phyloP scores from a whole-genome alignment of 768 basidiomycete species.

The Mrakia blollopis region DNA sequence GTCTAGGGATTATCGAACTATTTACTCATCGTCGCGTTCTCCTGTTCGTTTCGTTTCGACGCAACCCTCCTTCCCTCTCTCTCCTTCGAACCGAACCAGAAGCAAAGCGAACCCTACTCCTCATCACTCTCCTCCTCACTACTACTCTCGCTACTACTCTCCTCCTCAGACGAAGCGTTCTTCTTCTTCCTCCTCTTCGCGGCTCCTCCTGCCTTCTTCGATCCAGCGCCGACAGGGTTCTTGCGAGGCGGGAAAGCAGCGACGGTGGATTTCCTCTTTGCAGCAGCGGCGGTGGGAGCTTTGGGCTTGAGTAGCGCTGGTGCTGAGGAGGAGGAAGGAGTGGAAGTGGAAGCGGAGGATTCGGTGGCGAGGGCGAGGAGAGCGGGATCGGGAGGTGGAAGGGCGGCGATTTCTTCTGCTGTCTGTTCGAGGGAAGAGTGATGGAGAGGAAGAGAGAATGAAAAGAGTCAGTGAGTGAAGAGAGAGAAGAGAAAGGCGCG shows the following conservation, averaged over 20 bases:
- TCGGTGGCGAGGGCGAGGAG: not conserved
- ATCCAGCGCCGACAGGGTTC: not conserved
- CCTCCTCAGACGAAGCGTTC: not conserved
- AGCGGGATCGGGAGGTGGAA: conserved; percentile 18
- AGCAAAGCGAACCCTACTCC: not conserved
- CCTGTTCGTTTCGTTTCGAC: too few relatives aligned
- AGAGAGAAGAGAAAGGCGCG: not conserved
- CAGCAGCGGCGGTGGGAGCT: not conserved
- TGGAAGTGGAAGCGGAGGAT: not conserved
- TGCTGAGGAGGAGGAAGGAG: too few relatives aligned
- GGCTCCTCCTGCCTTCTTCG: not conserved
- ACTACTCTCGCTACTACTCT: not conserved
- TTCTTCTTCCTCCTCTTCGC: not conserved
- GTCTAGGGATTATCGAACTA: too few relatives aligned
- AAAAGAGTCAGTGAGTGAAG: not conserved
- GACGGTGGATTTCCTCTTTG: not conserved
- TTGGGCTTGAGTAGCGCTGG: not conserved
- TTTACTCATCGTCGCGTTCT: too few relatives aligned
- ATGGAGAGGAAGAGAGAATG: not conserved
- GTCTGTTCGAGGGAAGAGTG: conserved; percentile 18
- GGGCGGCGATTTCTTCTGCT: conserved; percentile 33
- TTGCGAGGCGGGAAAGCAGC: not conserved
- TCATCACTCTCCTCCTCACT: not conserved
- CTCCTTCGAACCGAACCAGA: too few relatives aligned
- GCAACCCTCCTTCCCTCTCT: too few relatives aligned